Evolutionary conservation across 2,329 filamentous ascomycete genomes (phyloP).

Genomic region (Aspergillus pseudoviridinutans): DNA sequence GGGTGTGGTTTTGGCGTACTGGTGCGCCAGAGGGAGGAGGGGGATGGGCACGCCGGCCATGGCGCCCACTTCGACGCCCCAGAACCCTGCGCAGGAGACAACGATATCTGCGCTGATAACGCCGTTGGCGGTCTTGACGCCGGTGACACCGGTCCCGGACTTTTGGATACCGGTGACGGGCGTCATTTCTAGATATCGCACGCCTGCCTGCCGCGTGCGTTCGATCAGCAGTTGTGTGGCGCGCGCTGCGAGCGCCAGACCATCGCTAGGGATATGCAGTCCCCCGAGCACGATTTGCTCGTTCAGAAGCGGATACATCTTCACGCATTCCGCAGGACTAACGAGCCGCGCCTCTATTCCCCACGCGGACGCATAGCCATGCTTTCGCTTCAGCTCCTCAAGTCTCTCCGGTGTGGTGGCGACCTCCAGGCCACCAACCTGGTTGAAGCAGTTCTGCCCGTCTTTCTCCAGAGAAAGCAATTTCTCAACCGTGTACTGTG

Average conservation of each 20-base stretch:
- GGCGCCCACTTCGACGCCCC: conserved; percentile 61
- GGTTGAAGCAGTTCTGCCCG: conserved; percentile 54
- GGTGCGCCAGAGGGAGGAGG: conserved; percentile 58
- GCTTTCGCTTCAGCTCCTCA: conserved; percentile 60
- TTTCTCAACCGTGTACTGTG: conserved; percentile 60
- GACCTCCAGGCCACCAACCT: conserved; percentile 60
- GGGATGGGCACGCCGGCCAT: conserved; percentile 58
- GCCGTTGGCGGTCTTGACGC: conserved; percentile 50
- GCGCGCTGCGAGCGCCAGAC: conserved; percentile 57
- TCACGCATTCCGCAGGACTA: conserved; percentile 48
- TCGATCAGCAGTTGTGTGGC: conserved; percentile 60
- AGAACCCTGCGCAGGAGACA: conserved; percentile 62
- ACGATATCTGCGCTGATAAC: conserved; percentile 57
- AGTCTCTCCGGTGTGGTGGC: conserved; percentile 57
- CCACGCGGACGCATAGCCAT: conserved; percentile 59
- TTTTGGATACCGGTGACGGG: conserved; percentile 56
- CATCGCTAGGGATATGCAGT: conserved; percentile 58
- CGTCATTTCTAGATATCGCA: conserved; percentile 54
- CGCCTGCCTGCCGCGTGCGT: conserved; percentile 55
- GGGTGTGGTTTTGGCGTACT: conserved; percentile 60
- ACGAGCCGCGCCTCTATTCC: conserved; percentile 55
- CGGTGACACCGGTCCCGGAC: conserved; percentile 49
- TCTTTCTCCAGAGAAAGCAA: conserved; percentile 50
- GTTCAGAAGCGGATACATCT: conserved; percentile 54
- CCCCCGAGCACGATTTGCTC: conserved; percentile 54